A percentile compares a stretch with the other conserved stretches of the same genome.
These are phyloP conservation scores for Ceratobasidium sp. DNA, from an alignment of 1,284 basidiomycete genomes.

Conservation along the genomic window DNA sequence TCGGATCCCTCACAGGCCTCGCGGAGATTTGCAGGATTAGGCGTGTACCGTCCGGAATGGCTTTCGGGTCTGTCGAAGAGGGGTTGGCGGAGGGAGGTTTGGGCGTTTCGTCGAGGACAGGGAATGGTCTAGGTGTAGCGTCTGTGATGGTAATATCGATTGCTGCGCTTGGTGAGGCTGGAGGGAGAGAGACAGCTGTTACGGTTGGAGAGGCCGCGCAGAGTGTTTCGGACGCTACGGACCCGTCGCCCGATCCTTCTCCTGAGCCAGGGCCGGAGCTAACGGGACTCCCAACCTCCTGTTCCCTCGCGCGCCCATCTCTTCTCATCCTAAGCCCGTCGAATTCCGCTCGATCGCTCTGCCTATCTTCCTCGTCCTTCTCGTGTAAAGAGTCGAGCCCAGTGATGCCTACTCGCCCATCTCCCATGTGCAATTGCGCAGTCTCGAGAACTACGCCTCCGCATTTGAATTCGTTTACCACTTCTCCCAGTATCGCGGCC, in stretches of 20 bases:
- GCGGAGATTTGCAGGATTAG: conserved; percentile 28
- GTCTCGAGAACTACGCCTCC: conserved; percentile 15
- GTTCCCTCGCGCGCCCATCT: background rate
- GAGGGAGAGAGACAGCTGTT: background rate
- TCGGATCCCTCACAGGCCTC: conserved; percentile 17
- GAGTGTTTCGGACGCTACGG: background rate
- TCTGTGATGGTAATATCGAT: no score
- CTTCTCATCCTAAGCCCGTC: conserved; percentile 7
- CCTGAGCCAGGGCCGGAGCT: background rate
- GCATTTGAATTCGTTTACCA: conserved; percentile 28
- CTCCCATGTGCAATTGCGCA: no score
- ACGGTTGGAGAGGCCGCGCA: background rate
- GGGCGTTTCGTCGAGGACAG: background rate
- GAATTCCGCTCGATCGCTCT: background rate
- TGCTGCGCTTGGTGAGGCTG: background rate
- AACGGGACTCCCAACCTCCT: background rate
- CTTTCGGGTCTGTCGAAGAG: background rate
- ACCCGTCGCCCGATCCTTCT: background rate
- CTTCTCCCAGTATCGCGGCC: conserved; percentile 23
- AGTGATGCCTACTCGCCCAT: no score
- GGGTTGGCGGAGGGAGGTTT: background rate
- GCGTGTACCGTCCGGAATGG: conserved; percentile 4
- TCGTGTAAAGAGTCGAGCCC: background rate
- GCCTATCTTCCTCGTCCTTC: background rate
- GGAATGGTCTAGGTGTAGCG: background rate